Evolutionary conservation across 1,284 basidiomycete species (phyloP).

Genomic region (Tilletiopsis washingtonensis): DNA sequence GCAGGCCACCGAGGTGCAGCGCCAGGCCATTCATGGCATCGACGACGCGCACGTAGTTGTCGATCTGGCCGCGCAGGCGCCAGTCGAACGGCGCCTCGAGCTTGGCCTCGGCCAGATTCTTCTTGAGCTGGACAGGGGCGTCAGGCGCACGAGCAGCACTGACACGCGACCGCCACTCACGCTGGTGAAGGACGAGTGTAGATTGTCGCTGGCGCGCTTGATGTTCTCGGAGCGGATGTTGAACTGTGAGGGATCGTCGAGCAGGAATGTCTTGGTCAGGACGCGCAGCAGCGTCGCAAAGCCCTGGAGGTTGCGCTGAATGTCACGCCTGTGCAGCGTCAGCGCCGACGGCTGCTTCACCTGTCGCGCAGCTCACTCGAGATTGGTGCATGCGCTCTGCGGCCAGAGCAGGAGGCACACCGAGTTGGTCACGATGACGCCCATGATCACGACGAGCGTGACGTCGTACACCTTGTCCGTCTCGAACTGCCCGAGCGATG

Average conservation of each 20-base stretch:
- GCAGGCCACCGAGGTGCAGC: slow-evolving; percentile 34
- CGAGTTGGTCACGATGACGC: slow-evolving; percentile 68
- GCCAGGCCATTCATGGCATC: slow-evolving; percentile 36
- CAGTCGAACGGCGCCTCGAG: slow-evolving; percentile 32
- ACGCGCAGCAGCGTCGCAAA: slow-evolving; percentile 37
- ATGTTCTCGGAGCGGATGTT: slow-evolving; percentile 32
- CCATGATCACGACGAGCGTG: slow-evolving; percentile 64
- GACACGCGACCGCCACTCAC: not conserved
- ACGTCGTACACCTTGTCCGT: slow-evolving; percentile 44
- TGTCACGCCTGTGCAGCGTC: slow-evolving; percentile 13
- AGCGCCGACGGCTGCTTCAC: slow-evolving; percentile 23
- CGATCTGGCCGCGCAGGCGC: slow-evolving; percentile 27
- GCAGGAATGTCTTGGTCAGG: slow-evolving; percentile 40
- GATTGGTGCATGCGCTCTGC: slow-evolving; percentile 69
- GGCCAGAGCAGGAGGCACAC: slow-evolving; percentile 77
- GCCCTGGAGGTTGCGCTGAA: slow-evolving; percentile 28
- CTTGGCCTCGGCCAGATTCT: slow-evolving; percentile 37
- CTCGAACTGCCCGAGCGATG: slow-evolving; percentile 53
- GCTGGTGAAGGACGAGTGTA: slow-evolving; percentile 36
- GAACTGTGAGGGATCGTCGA: slow-evolving; percentile 36
- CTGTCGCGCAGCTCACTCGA: slow-evolving; percentile 54
- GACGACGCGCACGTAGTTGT: slow-evolving; percentile 27
- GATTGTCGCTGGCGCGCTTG: slow-evolving; percentile 38
- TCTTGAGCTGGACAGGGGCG: slow-evolving; percentile 22
- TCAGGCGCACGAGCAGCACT: not conserved